These are phyloP conservation scores for Lentinula sp. DNA, from an alignment of 768 basidiomycete genomes.

Conservation along the genomic window DNA sequence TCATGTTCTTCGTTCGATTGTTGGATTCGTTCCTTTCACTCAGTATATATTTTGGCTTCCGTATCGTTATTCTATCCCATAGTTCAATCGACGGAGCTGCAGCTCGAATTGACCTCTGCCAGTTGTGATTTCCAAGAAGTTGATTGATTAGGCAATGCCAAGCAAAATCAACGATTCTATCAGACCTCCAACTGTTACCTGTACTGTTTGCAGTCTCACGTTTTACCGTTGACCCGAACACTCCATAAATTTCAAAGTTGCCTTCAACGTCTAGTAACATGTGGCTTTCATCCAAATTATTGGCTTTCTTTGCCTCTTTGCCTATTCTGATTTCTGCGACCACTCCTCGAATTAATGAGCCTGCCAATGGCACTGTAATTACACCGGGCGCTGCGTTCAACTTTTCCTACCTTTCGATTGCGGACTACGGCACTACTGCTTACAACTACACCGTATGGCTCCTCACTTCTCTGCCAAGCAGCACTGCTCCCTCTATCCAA, in stretches of 20 bases:
- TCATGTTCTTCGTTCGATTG: neutral
- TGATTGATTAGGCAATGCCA: too few relatives aligned
- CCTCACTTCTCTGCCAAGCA: conserved; percentile 17
- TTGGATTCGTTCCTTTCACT: neutral
- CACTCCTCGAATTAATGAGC: conserved; percentile 18
- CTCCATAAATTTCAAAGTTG: too few relatives aligned
- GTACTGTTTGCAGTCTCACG: too few relatives aligned
- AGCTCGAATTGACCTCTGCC: neutral
- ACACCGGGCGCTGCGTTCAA: conserved; percentile 24
- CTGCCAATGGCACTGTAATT: conserved; percentile 23
- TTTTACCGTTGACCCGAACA: too few relatives aligned
- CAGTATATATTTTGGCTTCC: neutral
- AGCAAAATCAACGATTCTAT: too few relatives aligned
- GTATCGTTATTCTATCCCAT: neutral
- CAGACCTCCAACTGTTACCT: too few relatives aligned
- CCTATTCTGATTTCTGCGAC: neutral
- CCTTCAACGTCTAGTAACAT: too few relatives aligned
- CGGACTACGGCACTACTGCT: conserved; percentile 28
- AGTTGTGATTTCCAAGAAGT: neutral
- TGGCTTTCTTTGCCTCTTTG: neutral
- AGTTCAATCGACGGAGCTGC: neutral
- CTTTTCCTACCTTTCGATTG: conserved; percentile 24
- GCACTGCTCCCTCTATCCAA: conserved; percentile 14
- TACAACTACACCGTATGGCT: conserved; percentile 29
- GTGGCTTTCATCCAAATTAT: too few relatives aligned